These are phyloP conservation scores for Bondarzewia mesenterica DNA, from an alignment of 1,284 basidiomycete genomes.

Conservation along the genomic window DNA sequence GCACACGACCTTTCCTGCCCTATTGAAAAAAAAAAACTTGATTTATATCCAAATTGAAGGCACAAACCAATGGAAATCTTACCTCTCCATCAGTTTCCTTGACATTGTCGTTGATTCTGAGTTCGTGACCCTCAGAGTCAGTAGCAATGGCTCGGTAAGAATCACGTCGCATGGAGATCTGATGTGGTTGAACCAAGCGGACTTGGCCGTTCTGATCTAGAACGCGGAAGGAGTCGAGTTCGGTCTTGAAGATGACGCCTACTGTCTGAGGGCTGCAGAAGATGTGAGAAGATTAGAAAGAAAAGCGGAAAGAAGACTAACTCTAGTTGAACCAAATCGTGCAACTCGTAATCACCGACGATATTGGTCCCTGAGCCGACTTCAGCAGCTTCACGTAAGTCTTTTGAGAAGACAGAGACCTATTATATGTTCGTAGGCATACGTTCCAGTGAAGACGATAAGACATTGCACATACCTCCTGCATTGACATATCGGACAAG, in stretches of 20 bases:
- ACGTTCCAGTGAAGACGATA: not conserved
- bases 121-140: slow-evolving; percentile 81
- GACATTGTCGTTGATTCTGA: slow-evolving; percentile 84
- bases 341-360: slow-evolving; percentile 90
- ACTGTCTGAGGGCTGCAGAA: slow-evolving; percentile 79
- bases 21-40: slow-evolving; percentile 20
- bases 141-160: slow-evolving; percentile 82
- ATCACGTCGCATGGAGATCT: slow-evolving; percentile 88
- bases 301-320: slow-evolving; percentile 32
- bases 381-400: slow-evolving; percentile 95
- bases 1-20: slow-evolving; percentile 85
- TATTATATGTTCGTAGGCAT: slow-evolving; percentile 19
- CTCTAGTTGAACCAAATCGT: slow-evolving; percentile 97
- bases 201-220: slow-evolving; percentile 91
- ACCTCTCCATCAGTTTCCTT: slow-evolving; percentile 92
- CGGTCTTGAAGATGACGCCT: slow-evolving; percentile 97
- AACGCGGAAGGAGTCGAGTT: slow-evolving; percentile 91
- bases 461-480: slow-evolving; percentile 50
- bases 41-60: not conserved
- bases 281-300: slow-evolving; percentile 6
- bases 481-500: slow-evolving; percentile 94
- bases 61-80: slow-evolving; percentile 14
- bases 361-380: slow-evolving; percentile 86
- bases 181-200: slow-evolving; percentile 86
- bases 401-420: slow-evolving; percentile 96